Percentiles rank a stretch among this genome's conserved stretches.
These are phyloP conservation scores for Diplodia sapinea DNA, from an alignment of 2,329 filamentous ascomycete genomes.

Conservation along the genomic window DNA sequence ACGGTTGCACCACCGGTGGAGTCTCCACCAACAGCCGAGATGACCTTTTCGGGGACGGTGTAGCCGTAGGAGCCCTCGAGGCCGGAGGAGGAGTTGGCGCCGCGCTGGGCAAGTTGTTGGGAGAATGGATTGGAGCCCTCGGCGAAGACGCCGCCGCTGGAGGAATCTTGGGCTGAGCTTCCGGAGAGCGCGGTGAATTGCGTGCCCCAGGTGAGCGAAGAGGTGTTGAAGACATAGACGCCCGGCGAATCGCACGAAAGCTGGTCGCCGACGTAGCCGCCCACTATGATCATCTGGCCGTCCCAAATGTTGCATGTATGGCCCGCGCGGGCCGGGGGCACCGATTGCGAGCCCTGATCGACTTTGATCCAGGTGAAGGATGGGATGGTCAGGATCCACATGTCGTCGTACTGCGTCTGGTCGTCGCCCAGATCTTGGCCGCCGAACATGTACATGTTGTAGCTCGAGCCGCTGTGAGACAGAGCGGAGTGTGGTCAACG, in stretches of 20 bases:
- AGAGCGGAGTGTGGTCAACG: not conserved
- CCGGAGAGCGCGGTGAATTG: constrained; percentile 70
- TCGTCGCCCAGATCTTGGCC: constrained; percentile 69
- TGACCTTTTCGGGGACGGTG: constrained; percentile 68
- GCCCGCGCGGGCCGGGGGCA: constrained; percentile 68
- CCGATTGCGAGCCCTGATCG: constrained; percentile 54
- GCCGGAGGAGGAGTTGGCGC: constrained; percentile 56
- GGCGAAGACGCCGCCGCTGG: constrained; percentile 36
- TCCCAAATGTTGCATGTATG: constrained; percentile 81
- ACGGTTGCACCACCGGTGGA: constrained; percentile 71
- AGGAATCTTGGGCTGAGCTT: constrained; percentile 47
- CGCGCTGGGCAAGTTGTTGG: constrained; percentile 57
- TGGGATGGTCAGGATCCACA: constrained; percentile 81
- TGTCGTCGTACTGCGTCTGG: constrained; percentile 69
- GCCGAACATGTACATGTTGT: constrained; percentile 79
- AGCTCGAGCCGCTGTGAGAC: constrained; percentile 64
- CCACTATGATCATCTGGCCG: constrained; percentile 79
- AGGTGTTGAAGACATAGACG: constrained; percentile 79
- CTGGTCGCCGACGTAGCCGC: constrained; percentile 69
- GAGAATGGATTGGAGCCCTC: constrained; percentile 51
- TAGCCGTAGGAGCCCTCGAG: constrained; percentile 70
- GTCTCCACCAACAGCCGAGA: constrained; percentile 70
- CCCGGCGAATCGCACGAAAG: constrained; percentile 70
- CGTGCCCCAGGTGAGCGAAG: constrained; percentile 70
- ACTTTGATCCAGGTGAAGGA: constrained; percentile 81